phyloP scores from a whole-genome alignment of 352 stramenopile genomes.

The Globisporangium takayamanum region DNA sequence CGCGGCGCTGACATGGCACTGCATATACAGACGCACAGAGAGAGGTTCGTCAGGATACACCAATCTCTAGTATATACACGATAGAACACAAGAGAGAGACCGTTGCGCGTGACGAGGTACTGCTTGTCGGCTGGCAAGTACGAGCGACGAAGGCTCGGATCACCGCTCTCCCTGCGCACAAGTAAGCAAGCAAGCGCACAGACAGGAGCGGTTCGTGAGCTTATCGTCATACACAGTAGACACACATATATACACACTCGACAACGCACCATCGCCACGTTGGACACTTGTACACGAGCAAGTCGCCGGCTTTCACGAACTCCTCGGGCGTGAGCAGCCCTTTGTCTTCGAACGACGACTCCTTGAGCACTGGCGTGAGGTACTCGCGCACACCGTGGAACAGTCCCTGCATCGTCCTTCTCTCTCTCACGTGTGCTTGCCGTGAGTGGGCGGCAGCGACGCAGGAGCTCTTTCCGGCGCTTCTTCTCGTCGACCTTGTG shows the following conservation, averaged over 20 bases:
- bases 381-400: constrained; percentile 85
- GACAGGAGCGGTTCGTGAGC: background rate
- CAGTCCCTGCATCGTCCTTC: constrained; percentile 51
- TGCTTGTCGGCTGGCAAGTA: constrained; percentile 85
- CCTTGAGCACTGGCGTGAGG: constrained; percentile 86
- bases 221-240: background rate
- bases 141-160: constrained; percentile 40
- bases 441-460: too few relatives aligned
- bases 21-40: background rate
- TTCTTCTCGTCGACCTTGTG: too few relatives aligned
- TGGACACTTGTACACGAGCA: constrained; percentile 95
- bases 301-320: constrained; percentile 92
- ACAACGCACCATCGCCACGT: constrained; percentile 89
- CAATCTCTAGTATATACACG: background rate
- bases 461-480: too few relatives aligned
- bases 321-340: constrained; percentile 96
- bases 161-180: constrained; percentile 53
- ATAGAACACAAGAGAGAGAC: constrained; percentile 13
- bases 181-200: constrained; percentile 2
- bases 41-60: background rate
- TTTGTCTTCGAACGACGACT: constrained; percentile 91
- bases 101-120: constrained; percentile 81
- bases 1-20: constrained; percentile 85
- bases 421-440: too few relatives aligned
- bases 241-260: constrained; percentile 5